These are phyloP conservation scores for Letharia lupina DNA, from an alignment of 495 filamentous ascomycete genomes.

Conservation along the genomic window DNA sequence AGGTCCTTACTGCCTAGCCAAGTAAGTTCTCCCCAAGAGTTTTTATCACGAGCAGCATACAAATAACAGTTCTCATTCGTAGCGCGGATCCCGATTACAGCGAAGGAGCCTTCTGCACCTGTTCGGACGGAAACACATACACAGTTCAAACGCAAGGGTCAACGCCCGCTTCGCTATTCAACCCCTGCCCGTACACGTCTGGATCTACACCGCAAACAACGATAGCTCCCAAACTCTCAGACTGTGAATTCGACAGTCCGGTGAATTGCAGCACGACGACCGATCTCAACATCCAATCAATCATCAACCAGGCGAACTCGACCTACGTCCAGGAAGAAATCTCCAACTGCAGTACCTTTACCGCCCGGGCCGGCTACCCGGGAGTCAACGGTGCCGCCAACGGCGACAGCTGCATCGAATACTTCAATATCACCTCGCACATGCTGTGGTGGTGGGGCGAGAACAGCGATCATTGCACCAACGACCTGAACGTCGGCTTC, in stretches of 20 bases:
- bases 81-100: not conserved
- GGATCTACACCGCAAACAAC: not conserved
- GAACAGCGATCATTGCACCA: not conserved
- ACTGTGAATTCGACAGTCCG: not conserved
- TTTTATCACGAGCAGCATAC: too few relatives aligned
- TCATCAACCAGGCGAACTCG: not conserved
- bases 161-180: constrained; percentile 1
- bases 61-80: too few relatives aligned
- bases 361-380: not conserved
- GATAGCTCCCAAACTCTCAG: not conserved
- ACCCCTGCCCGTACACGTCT: not conserved
- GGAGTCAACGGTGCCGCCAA: not conserved
- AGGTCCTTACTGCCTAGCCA: too few relatives aligned
- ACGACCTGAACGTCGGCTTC: not conserved
- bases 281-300: not conserved
- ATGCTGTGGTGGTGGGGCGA: constrained; percentile 9
- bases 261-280: not conserved
- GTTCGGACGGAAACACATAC: not conserved
- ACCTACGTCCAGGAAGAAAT: not conserved
- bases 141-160: not conserved
- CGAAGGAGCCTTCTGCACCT: not conserved
- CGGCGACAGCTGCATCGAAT: constrained; percentile 1
- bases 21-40: too few relatives aligned
- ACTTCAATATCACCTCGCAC: not conserved
- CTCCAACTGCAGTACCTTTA: not conserved